A percentile compares a stretch with the other conserved stretches of the same genome.
Conservation (phyloP, 495 filamentous ascomycete genomes). For the Tuber borchii region DNA sequence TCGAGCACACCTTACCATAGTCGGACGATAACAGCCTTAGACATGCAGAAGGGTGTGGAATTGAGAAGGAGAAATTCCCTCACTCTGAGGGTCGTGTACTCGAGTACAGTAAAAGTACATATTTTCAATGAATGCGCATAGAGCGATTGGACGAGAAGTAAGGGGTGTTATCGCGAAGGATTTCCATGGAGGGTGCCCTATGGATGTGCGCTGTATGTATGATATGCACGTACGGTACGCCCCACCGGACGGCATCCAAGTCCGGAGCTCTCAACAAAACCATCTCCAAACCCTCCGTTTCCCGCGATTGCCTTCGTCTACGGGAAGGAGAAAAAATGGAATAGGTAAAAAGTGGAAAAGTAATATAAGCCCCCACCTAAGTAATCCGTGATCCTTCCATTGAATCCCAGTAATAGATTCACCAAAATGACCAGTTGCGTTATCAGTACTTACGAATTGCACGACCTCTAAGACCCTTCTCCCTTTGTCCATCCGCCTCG, state of each 20-base stretch:
- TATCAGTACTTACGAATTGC: background rate
- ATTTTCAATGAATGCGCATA: background rate
- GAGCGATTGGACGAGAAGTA: background rate
- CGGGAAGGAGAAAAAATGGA: background rate
- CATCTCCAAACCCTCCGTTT: background rate
- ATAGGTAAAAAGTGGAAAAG: background rate
- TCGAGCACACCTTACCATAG: background rate
- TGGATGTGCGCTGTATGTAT: background rate
- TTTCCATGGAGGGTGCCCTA: background rate
- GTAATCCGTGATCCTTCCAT: background rate
- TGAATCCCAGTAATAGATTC: background rate
- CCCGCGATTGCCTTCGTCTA: background rate
- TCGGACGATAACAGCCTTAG: conserved; percentile 1
- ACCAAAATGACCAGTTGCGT: background rate
- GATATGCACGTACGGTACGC: background rate
- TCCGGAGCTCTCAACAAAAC: background rate
- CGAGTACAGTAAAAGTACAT: conserved; percentile 1
- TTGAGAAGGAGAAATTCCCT: conserved; percentile 2
- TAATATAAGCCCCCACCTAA: background rate
- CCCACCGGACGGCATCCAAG: background rate
- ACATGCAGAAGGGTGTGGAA: background rate
- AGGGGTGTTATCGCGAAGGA: background rate
- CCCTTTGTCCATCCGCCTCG: background rate
- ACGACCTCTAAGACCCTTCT: background rate
- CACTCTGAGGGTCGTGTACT: conserved; percentile 2